phyloP scores from a whole-genome alignment of 371 early-diverging fungal species.

The Mucor racemosus region DNA sequence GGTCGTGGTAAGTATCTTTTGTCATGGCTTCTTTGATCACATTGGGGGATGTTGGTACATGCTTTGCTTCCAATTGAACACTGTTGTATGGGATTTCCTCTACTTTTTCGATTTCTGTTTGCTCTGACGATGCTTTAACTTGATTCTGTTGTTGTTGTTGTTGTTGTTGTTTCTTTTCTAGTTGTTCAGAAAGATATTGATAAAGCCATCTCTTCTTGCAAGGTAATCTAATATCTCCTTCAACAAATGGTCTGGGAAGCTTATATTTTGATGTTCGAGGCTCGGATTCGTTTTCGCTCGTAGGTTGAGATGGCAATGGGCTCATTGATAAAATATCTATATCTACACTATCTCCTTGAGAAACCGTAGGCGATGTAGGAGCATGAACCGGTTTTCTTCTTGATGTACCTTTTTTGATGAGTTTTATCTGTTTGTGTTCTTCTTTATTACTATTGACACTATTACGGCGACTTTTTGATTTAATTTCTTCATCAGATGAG shows the following conservation, averaged over 20 bases:
- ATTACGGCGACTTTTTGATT: background rate
- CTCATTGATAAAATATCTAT: slow-evolving; percentile 28
- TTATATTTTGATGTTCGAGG: background rate
- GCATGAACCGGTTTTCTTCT: background rate
- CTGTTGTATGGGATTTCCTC: background rate
- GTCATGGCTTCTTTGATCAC: background rate
- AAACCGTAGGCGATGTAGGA: slow-evolving; percentile 22
- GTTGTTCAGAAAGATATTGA: slow-evolving; percentile 9
- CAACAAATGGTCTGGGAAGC: background rate
- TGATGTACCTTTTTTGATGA: background rate
- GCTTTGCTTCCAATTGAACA: background rate
- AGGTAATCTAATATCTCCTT: background rate
- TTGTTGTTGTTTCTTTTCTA: background rate
- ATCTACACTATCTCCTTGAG: slow-evolving; percentile 30
- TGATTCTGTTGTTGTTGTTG: background rate
- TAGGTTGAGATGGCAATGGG: slow-evolving; percentile 3
- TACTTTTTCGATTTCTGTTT: background rate
- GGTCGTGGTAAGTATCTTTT: background rate
- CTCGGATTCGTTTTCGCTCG: background rate
- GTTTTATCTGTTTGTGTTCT: background rate
- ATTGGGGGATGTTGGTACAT: background rate
- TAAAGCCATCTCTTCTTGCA: slow-evolving; percentile 29
- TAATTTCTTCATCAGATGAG: slow-evolving; percentile 23
- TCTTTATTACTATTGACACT: background rate
- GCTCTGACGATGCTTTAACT: background rate